Percentiles rank a stretch among this genome's conserved stretches.
Conservation (phyloP, 176 grass and related monocot genomes). For the Miscanthus lutarioriparius region DNA sequence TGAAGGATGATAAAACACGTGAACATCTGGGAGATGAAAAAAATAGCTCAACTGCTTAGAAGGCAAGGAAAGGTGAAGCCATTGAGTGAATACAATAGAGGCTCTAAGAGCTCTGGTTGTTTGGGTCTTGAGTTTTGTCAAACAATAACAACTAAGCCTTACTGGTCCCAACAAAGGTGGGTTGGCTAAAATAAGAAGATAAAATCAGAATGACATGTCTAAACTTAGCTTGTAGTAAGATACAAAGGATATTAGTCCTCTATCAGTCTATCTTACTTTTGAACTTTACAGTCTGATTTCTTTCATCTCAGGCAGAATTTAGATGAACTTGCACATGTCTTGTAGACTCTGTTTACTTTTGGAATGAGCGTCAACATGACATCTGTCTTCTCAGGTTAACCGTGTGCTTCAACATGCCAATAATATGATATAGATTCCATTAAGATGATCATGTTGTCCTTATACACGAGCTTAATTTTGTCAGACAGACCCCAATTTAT, state of each 20-base stretch:
- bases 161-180: background rate
- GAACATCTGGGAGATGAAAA: background rate
- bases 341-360: conserved; percentile 25
- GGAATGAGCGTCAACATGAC: background rate
- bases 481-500: conserved; percentile 2
- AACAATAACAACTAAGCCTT: background rate
- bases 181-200: background rate
- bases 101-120: background rate
- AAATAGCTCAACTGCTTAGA: background rate
- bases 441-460: conserved; percentile 14
- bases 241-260: background rate
- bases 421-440: background rate
- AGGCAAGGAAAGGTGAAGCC: background rate
- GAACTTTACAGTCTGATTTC: background rate
- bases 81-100: background rate
- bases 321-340: conserved; percentile 10
- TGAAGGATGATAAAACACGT: background rate
- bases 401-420: conserved; percentile 18
- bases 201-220: background rate
- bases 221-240: background rate
- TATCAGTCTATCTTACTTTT: background rate
- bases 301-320: conserved; percentile 8
- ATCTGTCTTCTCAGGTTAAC: background rate
- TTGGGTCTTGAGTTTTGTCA: conserved; percentile 9
- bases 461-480: background rate